Percentiles rank a stretch among this genome's conserved stretches.
Evolutionary conservation across 2,329 filamentous ascomycete species (phyloP).

Genomic region (Talaromyces sp.): DNA sequence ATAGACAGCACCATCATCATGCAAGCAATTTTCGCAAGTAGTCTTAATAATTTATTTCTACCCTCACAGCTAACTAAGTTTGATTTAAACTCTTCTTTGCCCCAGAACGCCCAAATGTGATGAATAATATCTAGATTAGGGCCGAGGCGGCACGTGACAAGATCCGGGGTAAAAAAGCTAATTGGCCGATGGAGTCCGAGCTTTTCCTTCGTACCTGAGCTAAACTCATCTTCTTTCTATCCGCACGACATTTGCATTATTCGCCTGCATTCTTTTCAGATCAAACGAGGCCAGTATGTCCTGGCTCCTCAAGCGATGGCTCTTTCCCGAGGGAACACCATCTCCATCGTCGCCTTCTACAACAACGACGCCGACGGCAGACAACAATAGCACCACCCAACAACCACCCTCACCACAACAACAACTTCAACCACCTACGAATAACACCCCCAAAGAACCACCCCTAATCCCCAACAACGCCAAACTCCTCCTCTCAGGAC

Average conservation of each 20-base stretch:
- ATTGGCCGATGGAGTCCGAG: neutral
- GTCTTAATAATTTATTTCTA: too few species aligned
- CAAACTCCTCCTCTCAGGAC: conserved; percentile 68
- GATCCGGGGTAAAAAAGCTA: neutral
- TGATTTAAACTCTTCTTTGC: too few species aligned
- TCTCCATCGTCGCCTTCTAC: conserved; percentile 1
- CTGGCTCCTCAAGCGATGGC: conserved; percentile 19
- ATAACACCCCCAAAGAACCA: neutral
- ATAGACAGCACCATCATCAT: too few species aligned
- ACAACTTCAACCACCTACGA: neutral
- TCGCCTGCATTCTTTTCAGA: neutral
- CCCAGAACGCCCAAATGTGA: too few species aligned
- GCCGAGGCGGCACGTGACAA: neutral
- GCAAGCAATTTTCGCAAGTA: too few species aligned
- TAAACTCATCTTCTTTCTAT: neutral
- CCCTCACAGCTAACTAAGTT: too few species aligned
- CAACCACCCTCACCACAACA: conserved; percentile 19
- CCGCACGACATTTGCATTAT: too few species aligned
- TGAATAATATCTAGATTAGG: too few species aligned
- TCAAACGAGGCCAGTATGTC: conserved; percentile 5
- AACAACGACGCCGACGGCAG: neutral
- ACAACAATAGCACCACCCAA: neutral
- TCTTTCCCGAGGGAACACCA: conserved; percentile 13
- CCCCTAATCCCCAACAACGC: conserved; percentile 30
- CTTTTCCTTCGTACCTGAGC: neutral